A percentile compares a stretch with the other conserved stretches of the same genome.
Evolutionary conservation across 768 basidiomycete species (phyloP).

Genomic region (Stropharia rugosoannulata): DNA sequence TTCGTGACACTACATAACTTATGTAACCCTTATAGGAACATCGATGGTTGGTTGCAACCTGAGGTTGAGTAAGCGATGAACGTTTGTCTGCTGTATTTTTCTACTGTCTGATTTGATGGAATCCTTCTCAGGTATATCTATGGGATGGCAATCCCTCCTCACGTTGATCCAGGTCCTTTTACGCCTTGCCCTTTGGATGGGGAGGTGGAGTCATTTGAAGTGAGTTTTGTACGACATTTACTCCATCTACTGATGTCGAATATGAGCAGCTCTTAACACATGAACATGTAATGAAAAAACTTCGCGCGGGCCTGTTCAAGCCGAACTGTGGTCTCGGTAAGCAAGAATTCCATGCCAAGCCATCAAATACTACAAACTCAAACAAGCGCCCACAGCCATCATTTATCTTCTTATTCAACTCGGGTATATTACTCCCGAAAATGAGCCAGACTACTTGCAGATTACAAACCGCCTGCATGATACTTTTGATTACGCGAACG

Average conservation of each 20-base stretch:
- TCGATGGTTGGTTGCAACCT: constrained; percentile 79
- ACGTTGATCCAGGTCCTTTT: constrained; percentile 45
- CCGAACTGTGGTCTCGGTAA: constrained; percentile 86
- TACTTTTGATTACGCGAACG: constrained; percentile 56
- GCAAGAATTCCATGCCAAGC: background rate
- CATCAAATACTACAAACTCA: background rate
- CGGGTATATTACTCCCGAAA: constrained; percentile 84
- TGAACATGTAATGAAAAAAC: constrained; percentile 56
- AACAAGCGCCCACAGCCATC: constrained; percentile 49
- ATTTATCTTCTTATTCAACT: constrained; percentile 89
- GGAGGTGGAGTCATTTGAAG: constrained; percentile 93
- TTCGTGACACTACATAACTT: background rate
- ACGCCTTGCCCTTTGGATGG: constrained; percentile 80
- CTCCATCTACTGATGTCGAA: background rate
- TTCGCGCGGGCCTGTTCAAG: constrained; percentile 81
- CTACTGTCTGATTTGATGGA: background rate
- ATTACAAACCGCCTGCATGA: constrained; percentile 76
- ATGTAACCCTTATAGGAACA: constrained; percentile 37
- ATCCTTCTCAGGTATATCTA: constrained; percentile 69
- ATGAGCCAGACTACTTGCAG: constrained; percentile 80
- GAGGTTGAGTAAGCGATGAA: constrained; percentile 67
- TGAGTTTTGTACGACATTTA: constrained; percentile 24
- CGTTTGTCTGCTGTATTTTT: no score
- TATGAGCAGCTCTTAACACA: constrained; percentile 62
- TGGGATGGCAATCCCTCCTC: constrained; percentile 69